Base-by-base conservation (phyloP, 1,284 basidiomycete species). In the Ustilago vetiveriae region DNA sequence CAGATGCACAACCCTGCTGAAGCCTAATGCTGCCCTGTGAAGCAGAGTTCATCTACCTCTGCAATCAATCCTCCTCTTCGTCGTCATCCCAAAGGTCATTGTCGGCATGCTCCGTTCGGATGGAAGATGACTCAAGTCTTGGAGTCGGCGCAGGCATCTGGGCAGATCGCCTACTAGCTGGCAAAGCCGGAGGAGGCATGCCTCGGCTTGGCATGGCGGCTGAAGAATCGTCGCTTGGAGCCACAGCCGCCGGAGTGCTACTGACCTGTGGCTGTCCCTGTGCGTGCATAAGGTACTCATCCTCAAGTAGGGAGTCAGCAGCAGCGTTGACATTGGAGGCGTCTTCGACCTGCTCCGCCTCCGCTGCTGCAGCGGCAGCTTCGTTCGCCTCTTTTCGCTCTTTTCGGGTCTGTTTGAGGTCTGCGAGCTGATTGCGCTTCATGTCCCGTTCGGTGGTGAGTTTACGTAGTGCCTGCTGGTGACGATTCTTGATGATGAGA, bases 401-500 rank as follows among this genome's bases (percentile, higher is more conserved):
- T 45, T 71, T 64, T 10, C 80, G 64, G 16, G 78, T 58, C 44
- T 77, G 72, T 51, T 70, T 74, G 42, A 82, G 43, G 23, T 76
- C 79, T 1, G 60, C 40, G 10, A 82, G 72, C 45, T 80, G 79
- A 27, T 68, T 67, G 46, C 74, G 67, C 63, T 81, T 82, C 44
- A 78, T 41, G 33, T 81, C 80, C 17, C 76, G 64, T 54, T 82
- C 80, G 10, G 67, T 62, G 17, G 58, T 66, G 39, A 80, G 65
- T 43, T 75, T 77, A 36, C 76, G 75, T 13, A 82, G 57, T 9
- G 76, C 72, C 37, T 76, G 70, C 46, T 77, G 72, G 35, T 80
- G 77, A 23, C 80, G 79, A 38, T 76, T 74, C 64, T 80, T 80
- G 60, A 82, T 75, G 43, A 82, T 64, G 4, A 75, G 52, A 50